Percentiles rank a stretch among this genome's conserved stretches.
These are phyloP conservation scores for Schwanniomyces sp. DNA, from an alignment of 805 yeast species.

Conservation along the genomic window DNA sequence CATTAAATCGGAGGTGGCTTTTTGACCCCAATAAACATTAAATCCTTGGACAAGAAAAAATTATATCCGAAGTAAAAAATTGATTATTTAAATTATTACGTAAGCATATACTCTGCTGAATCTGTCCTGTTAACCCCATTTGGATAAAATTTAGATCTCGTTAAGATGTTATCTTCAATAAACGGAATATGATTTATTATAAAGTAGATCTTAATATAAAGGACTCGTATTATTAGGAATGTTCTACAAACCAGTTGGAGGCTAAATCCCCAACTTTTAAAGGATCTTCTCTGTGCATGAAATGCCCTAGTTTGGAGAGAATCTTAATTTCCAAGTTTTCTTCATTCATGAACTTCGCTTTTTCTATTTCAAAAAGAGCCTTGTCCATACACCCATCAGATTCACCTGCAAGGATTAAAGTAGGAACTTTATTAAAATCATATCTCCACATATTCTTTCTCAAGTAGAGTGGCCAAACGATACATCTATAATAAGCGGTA, in stretches of 20 bases:
- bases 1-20: too few species aligned
- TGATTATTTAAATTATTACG: background rate
- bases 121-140: too few species aligned
- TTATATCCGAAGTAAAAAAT: background rate
- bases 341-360: conserved; percentile 13
- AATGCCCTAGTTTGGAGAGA: conserved; percentile 34
- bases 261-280: conserved; percentile 21
- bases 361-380: conserved; percentile 24
- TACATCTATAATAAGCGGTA: conserved; percentile 40
- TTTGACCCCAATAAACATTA: too few species aligned
- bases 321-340: conserved; percentile 22
- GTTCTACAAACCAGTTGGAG: conserved; percentile 26
- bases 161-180: too few species aligned
- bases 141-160: too few species aligned
- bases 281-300: conserved; percentile 41
- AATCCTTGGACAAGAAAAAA: too few species aligned
- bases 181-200: background rate
- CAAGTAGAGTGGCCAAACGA: conserved; percentile 19
- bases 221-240: conserved; percentile 4
- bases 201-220: background rate
- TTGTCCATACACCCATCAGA: conserved; percentile 40
- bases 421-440: conserved; percentile 36
- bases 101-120: too few species aligned
- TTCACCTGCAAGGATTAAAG: conserved; percentile 35
- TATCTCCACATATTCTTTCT: conserved; percentile 21